Evolutionary conservation across 2,329 filamentous ascomycete species (phyloP), one percentile per base, ranked within the genome.

Genomic region (Clarireedia monteithiana): DNA sequence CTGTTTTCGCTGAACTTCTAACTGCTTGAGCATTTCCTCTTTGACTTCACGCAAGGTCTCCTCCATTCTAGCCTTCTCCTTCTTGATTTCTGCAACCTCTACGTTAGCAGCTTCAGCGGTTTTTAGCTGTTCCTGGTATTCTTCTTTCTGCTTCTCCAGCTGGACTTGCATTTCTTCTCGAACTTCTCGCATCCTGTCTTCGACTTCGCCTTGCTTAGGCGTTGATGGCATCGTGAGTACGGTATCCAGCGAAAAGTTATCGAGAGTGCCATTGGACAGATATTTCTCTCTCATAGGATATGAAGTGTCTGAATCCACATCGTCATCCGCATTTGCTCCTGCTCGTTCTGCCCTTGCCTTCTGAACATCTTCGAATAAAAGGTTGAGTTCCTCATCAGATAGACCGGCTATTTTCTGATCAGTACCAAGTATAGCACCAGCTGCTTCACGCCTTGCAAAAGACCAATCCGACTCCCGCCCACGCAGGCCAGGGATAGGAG

Each of bases 161-260:
- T 92, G 87, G 10, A 75, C 78, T 70, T 96, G 89, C 83, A 96
- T 86, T 62, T 89, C 89, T 62, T 95, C 89, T 55, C 85, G 84
- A 23, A 87, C 81, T 55, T 89, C 82, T 59, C 83, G 84, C 60
- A 96, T 74, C 59, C 80, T 82, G 26, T 92, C 86, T 48, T 92
- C 90, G 0, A 84, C 81, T 55, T 91, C 89, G 24, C 80, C 82
- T 58, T 87, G 84, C 59, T 83, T 88, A 2, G 94, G 94, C 0
- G 92, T 97, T 0, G 91, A 95, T 2, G 94, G 94, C 79, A 96
- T 91, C 0, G 94, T 99, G 50, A 99, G 77, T 12, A 86, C 87
- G 1, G 94, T 99, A 69, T 99, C 94, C 15, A 99, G 77, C 2
- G 92, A 97, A 66, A 96, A 94, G 68, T 95, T 96, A 72, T 99